These are phyloP conservation scores for Pelargonium australe DNA, from an alignment of 441 rosid genomes.

Conservation along the genomic window DNA sequence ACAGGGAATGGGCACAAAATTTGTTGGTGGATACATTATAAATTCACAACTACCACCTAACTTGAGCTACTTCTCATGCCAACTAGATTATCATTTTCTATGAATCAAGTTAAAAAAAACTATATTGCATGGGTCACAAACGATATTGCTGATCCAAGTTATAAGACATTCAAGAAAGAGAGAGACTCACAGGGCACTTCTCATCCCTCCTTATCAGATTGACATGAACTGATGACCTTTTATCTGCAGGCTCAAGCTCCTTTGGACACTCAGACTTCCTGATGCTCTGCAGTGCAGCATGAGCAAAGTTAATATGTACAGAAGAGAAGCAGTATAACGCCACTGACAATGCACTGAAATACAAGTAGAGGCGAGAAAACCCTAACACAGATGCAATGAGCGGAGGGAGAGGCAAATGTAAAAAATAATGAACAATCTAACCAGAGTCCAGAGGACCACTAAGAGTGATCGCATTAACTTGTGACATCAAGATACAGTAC, in stretches of 20 bases:
- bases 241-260: slow-evolving; percentile 87
- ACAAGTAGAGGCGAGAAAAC: not conserved
- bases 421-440: not conserved
- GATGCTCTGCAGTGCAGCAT: slow-evolving; percentile 53
- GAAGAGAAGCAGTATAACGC: not conserved
- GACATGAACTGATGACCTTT: slow-evolving; percentile 73
- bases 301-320: not conserved
- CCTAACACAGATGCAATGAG: not conserved
- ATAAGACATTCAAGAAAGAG: no score
- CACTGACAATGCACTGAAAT: not conserved
- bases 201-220: slow-evolving; percentile 77
- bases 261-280: slow-evolving; percentile 88
- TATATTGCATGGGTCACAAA: no score
- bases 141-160: no score
- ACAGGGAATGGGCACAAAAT: slow-evolving; percentile 8
- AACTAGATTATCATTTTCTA: no score
- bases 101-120: no score
- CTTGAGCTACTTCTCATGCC: no score
- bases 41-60: no score
- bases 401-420: not conserved
- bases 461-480: not conserved
- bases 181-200: slow-evolving; percentile 64
- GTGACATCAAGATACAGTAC: no score
- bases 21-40: no score
- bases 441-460: not conserved